Evolutionary conservation across 352 stramenopile species (phyloP), one percentile per base, ranked within the genome.

Genomic region (Phytophthora hibernalis): DNA sequence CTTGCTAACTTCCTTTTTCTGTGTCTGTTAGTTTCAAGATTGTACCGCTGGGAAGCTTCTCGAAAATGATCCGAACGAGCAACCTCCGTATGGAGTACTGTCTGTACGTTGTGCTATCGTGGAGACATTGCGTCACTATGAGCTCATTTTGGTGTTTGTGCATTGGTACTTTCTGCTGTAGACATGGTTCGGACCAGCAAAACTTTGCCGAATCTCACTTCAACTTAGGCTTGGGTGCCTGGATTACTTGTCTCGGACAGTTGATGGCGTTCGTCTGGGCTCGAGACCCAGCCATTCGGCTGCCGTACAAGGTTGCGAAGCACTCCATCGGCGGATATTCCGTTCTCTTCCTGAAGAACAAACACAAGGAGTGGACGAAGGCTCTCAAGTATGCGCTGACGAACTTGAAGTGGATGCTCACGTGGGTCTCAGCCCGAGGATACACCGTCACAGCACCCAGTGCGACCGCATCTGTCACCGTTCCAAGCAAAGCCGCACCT

Each of bases 121-220:
- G n/a, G n/a, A 54, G 53, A 51, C 33, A 58, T 31, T 16, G n/a
- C 40, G 31, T 9, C n/a, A 52, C 20, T 6, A 4, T 54, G n/a
- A 18, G 40, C 35, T 76, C 38, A 65, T 65, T 37, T 30, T 50
- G 24, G 24, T 43, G 18, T 52, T 33, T 45, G 47, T 57, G n/a
- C 26, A 45, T 40, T 61, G 31, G 56, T 51, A 62, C 28, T 77
- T 59, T 72, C 53, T 75, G 66, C 53, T 70, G 26, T 67, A 95
- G 87, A 45, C 86, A 96, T 59, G 89, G 89, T 12, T 92, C 85
- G 13, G 89, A 95, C 52, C 81, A 91, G 22, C 85, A 94, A 69
- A 91, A 90, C 50, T 96, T 95, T 22, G 75, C 77, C 8, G 89
- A 95, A 50, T 94, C 85, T 59, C 83, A 89, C 50, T 94, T 96